Evolutionary conservation across 208 protist genomes (phyloP).

Genomic region (Trypanosomatidae sp.): DNA sequence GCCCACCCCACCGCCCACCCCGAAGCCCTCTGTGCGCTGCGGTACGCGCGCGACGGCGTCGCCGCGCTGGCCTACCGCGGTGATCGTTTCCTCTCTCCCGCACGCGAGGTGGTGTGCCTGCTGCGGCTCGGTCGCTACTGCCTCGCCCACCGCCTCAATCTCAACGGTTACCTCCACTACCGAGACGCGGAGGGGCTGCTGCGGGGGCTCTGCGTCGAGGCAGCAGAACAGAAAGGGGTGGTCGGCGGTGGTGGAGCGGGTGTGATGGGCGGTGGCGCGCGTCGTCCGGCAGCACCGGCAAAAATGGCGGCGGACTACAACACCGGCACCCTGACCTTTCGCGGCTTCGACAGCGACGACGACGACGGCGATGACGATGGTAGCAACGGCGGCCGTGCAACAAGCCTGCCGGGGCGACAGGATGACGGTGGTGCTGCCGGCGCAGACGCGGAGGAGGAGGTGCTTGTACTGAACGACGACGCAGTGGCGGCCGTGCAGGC

Average conservation of each 20-base stretch:
- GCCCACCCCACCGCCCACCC: constrained; percentile 56
- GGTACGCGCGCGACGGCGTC: constrained; percentile 53
- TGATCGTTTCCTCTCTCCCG: constrained; percentile 35
- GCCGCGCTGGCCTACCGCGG: constrained; percentile 35
- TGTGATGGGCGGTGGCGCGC: not conserved
- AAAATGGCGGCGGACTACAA: constrained; percentile 68
- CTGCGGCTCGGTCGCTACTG: constrained; percentile 61
- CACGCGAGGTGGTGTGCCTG: constrained; percentile 46
- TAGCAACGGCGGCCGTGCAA: not conserved
- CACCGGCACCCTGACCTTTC: constrained; percentile 74
- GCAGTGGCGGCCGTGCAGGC: constrained; percentile 31
- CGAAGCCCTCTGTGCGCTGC: constrained; percentile 53
- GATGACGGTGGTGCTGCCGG: not conserved
- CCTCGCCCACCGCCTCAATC: constrained; percentile 40
- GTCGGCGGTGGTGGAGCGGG: not conserved
- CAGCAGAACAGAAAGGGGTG: not conserved
- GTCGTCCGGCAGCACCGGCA: not conserved
- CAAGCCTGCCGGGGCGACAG: not conserved
- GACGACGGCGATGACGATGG: constrained; percentile 34
- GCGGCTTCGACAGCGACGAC: constrained; percentile 52
- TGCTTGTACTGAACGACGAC: not conserved
- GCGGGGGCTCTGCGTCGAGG: constrained; percentile 14
- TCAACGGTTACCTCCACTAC: constrained; percentile 59
- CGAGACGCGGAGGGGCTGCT: constrained; percentile 48
- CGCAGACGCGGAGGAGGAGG: not conserved